Base-by-base conservation (phyloP, 352 stramenopile species). In the Globisporangium lucens region DNA sequence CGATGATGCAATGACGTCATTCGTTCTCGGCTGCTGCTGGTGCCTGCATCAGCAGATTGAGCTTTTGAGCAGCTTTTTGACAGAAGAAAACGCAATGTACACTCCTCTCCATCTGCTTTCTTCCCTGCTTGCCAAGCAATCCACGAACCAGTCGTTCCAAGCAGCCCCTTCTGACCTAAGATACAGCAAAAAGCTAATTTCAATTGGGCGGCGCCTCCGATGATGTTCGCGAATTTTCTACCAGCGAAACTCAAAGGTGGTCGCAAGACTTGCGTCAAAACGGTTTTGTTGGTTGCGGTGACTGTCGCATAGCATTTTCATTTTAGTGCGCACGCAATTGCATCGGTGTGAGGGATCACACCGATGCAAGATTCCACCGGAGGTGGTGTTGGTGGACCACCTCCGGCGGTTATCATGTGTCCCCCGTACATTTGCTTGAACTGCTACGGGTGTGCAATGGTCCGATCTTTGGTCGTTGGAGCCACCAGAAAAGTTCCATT, bases 271-370 rank as follows among this genome's bases (percentile, higher is more conserved):
- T 15, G 20, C 6, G 41, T 17, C 41, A 49, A 15, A 7, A 22
- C 17, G 41, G 4, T 49, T 49, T 49, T n/a, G 35, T 9, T 12
- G 15, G 17, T 49, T 49, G 38, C 4, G 15, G 7, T 46, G 41
- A 49, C 43, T 51, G 43, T 51, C 43, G 43, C 43, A 51, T 51
- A 51, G 43, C 43, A 9, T 51, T 51, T 51, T 51, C 17, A 51
- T 24, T n/a, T 51, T 51, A n/a, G 13, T 46, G 38, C 38, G 38
- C 9, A 22, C 17, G 38, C 38, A 46, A 33, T 33, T 33, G 30
- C 30, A 33, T 33, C 30, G 30, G 5, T 33, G 30, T 5, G 5
- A 4, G 5, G 29, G 3, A 33, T 33, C n/a, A 24, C 24, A 24
- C 24, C 24, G 30, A 33, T 3, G 30, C 3, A 33, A 33, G 30